A percentile compares a stretch with the other conserved stretches of the same genome.
These are phyloP conservation scores for Apium graveolens DNA, from an alignment of 129 eudicot species.

Conservation along the genomic window DNA sequence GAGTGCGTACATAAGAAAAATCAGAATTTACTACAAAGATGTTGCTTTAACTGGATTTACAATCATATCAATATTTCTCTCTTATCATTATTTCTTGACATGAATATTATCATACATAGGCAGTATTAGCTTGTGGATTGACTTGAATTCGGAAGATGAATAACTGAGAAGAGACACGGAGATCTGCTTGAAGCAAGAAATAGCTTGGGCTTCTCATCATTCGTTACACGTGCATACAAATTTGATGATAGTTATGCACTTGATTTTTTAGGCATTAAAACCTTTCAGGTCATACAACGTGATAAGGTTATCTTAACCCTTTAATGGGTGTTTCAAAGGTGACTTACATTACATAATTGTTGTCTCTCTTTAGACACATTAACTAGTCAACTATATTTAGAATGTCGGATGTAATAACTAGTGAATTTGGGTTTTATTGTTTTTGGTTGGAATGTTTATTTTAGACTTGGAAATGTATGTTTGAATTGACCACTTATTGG, in stretches of 20 bases:
- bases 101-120: constrained; percentile 31
- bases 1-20: background rate
- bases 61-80: background rate
- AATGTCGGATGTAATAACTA: too few species aligned
- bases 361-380: background rate
- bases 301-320: background rate
- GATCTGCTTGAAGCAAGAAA: constrained; percentile 63
- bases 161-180: constrained; percentile 70
- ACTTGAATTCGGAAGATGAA: constrained; percentile 90
- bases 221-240: constrained; percentile 63
- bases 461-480: too few species aligned
- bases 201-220: constrained; percentile 97
- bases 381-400: too few species aligned
- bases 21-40: background rate
- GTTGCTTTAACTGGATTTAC: background rate
- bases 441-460: too few species aligned
- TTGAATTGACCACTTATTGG: too few species aligned
- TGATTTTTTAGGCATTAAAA: background rate
- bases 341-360: background rate
- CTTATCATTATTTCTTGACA: constrained; percentile 1
- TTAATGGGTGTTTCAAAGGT: background rate
- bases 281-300: background rate
- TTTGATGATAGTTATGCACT: background rate
- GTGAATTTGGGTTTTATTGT: too few species aligned
- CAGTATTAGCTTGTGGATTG: constrained; percentile 92